A percentile compares a stretch with the other conserved stretches of the same genome.
phyloP scores from a whole-genome alignment of 106 monocot species.

The Dactylorhiza incarnata region DNA sequence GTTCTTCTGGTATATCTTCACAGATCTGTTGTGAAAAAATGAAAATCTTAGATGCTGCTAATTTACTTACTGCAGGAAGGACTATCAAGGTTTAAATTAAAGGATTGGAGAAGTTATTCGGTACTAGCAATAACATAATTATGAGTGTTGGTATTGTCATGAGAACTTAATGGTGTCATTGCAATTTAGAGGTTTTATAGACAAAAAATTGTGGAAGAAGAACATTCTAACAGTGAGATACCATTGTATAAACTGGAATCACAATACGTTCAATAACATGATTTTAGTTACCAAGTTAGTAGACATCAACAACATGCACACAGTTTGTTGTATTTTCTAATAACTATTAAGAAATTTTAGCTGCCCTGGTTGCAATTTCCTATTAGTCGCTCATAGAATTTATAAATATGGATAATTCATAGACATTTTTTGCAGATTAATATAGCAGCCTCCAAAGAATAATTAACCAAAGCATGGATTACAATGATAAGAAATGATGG shows the following conservation, averaged over 20 bases:
- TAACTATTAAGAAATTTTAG: neutral
- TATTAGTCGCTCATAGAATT: neutral
- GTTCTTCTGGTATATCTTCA: conserved; percentile 87
- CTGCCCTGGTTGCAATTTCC: neutral
- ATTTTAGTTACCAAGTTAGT: neutral
- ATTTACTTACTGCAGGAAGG: neutral
- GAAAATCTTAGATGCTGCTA: neutral
- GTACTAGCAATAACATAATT: neutral
- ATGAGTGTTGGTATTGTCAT: neutral
- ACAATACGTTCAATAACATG: neutral
- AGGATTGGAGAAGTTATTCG: neutral
- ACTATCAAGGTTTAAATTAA: neutral
- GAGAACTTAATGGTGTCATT: neutral
- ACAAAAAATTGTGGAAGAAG: neutral
- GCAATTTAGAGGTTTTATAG: neutral
- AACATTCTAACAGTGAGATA: neutral
- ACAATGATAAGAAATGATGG: neutral
- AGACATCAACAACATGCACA: neutral
- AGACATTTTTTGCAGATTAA: neutral
- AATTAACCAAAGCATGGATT: neutral
- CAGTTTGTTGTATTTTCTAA: neutral
- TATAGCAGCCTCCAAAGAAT: neutral
- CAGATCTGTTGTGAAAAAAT: conserved; percentile 50
- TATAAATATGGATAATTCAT: neutral
- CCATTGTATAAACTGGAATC: neutral